Base-by-base conservation (phyloP, 305 asterid species). In the Withania somnifera region DNA sequence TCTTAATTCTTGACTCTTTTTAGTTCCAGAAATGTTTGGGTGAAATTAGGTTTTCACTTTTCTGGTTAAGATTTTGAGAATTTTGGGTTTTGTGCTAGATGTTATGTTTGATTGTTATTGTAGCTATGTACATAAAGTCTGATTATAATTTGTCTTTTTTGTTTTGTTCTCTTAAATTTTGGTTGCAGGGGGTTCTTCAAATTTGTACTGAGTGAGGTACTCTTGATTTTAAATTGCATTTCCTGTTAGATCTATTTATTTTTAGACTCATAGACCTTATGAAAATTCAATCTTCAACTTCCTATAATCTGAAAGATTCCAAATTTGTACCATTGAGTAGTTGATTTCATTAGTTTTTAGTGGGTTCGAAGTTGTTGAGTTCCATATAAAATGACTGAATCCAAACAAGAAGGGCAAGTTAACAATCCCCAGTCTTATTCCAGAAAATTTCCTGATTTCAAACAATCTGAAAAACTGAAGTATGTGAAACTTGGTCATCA, bases 401-500 rank as follows among this genome's bases (percentile, higher is more conserved):
- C 79, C 5, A 64, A 34, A 14, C 58, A 26, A 75, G 77, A 81
- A 7, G 77, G 51, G 2, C 52, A 40, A 77, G 80, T 63, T 20
- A 77, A 34, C 26, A 28, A 75, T 24, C 60, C 79, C 0, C 63
- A 82, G 2, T 77, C 85, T 40, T 73, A 51, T 34, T 75, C 86
- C 4, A 36, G 82, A 75, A 73, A 73, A n/a, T 80, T 84, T n/a
- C 86, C 86, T 13, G 86, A 84, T 84, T 84, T 80, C 56, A 84
- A 80, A 38, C 78, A 84, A 4, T 84, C 86, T 6, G 83, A 81
- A 53, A 84, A 84, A 52, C 79, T 84, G 79, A 84, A 84, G 81
- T 84, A 84, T 81, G 86, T 84, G 53, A 84, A 84, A n/a, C 84
- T 84, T 57, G 86, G 86, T 19, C 81, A 84, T 58, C 86, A 84